phyloP scores from a whole-genome alignment of 1,139 yeast species.

The Geotrichum europaeum region DNA sequence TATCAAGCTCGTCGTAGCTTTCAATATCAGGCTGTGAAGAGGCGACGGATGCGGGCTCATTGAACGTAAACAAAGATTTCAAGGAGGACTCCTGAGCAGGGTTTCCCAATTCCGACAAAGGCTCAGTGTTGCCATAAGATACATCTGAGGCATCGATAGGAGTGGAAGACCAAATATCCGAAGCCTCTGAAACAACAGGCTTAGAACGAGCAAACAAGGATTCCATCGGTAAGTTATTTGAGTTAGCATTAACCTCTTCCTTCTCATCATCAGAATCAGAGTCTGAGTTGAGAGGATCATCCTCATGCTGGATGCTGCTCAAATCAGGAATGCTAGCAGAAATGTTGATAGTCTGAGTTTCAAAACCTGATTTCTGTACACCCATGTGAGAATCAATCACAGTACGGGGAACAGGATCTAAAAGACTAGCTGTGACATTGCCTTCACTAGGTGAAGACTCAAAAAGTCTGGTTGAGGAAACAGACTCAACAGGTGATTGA shows the following conservation, averaged over 20 bases:
- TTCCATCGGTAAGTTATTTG: not conserved
- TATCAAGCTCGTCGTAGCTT: not conserved
- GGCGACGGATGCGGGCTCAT: not conserved
- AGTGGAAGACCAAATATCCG: not conserved
- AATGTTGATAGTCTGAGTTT: not conserved
- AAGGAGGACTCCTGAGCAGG: not conserved
- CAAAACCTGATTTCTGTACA: not conserved
- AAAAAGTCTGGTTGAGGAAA: not conserved
- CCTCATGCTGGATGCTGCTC: not conserved
- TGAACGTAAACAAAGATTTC: not conserved
- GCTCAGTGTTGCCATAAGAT: not conserved
- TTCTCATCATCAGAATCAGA: not conserved
- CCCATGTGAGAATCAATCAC: not conserved
- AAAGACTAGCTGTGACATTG: not conserved
- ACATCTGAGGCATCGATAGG: not conserved
- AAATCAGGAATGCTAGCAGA: not conserved
- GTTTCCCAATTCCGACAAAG: not conserved
- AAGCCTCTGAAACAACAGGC: not conserved
- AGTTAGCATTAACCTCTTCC: not conserved
- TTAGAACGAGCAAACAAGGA: not conserved
- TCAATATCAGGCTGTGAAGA: not conserved
- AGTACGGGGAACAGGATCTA: not conserved
- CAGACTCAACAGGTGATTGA: not conserved
- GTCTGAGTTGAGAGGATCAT: not conserved
- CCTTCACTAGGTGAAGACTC: conserved; percentile 1